These are phyloP conservation scores for Cryoendolithus antarcticus DNA, from an alignment of 2,329 filamentous ascomycete genomes.

Conservation along the genomic window DNA sequence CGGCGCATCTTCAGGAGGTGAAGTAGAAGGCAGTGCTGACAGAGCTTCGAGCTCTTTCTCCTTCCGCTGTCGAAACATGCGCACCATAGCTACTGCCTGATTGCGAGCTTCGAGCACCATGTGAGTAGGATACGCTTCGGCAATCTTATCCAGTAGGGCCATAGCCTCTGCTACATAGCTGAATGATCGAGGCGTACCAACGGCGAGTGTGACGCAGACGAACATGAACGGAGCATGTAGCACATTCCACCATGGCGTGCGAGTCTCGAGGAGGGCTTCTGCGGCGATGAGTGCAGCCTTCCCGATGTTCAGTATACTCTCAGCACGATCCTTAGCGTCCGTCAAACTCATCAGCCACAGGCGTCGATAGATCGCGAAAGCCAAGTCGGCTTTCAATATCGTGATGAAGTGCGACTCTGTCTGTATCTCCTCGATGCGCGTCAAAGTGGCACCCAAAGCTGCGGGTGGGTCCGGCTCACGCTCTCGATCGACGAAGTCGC, in stretches of 20 bases:
- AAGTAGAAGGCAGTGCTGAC: conserved; percentile 13
- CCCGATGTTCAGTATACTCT: conserved; percentile 25
- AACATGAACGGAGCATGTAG: conserved; percentile 32
- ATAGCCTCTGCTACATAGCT: conserved; percentile 25
- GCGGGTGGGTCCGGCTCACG: conserved; percentile 24
- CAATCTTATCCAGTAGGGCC: conserved; percentile 27
- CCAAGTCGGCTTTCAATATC: conserved; percentile 41
- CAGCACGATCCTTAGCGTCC: conserved; percentile 26
- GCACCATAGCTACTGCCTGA: conserved; percentile 20
- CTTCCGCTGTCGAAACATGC: conserved; percentile 21
- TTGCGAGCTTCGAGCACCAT: conserved; percentile 27
- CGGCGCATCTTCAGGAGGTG: conserved; percentile 19
- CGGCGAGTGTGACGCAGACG: conserved; percentile 29
- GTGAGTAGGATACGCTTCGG: conserved; percentile 24
- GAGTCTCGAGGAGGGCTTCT: conserved; percentile 21
- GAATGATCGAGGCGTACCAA: conserved; percentile 27
- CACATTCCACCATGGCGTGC: conserved; percentile 33
- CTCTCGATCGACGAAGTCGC: conserved; percentile 22
- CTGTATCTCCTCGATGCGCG: conserved; percentile 20
- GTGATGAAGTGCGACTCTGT: conserved; percentile 26
- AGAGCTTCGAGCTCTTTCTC: conserved; percentile 22
- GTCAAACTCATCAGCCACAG: conserved; percentile 28
- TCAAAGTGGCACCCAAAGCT: conserved; percentile 20
- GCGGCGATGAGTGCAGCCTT: conserved; percentile 24
- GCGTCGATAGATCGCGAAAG: conserved; percentile 36